Evolutionary conservation across 2,329 filamentous ascomycete species (phyloP).

Genomic region (Fusarium sp.): DNA sequence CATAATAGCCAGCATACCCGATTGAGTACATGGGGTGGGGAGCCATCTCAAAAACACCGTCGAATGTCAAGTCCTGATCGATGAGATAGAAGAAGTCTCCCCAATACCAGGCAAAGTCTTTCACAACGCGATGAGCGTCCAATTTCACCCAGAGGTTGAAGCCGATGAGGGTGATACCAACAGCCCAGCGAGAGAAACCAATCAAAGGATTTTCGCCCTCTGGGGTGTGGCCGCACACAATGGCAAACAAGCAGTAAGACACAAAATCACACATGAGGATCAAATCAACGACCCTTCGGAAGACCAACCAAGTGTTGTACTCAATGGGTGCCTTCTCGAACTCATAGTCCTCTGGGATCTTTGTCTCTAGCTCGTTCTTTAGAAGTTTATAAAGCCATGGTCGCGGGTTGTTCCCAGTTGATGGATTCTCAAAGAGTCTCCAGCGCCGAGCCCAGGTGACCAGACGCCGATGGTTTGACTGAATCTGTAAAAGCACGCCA

Average conservation of each 20-base stretch:
- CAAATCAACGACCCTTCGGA: conserved; percentile 93
- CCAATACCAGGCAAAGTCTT: conserved; percentile 99
- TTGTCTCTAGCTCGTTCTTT: conserved; percentile 91
- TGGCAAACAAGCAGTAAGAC: conserved; percentile 95
- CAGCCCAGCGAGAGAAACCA: conserved; percentile 80
- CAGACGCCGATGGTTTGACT: conserved; percentile 89
- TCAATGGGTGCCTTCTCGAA: conserved; percentile 95
- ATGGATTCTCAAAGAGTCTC: conserved; percentile 86
- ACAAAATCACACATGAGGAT: conserved; percentile 99
- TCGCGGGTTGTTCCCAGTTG: conserved; percentile 83
- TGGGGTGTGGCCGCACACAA: conserved; percentile 85
- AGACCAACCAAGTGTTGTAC: conserved; percentile 99
- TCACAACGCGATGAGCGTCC: conserved; percentile 96
- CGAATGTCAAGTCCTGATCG: conserved; percentile 97
- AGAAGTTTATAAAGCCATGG: conserved; percentile 86
- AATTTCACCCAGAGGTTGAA: conserved; percentile 99
- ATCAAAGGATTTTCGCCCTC: conserved; percentile 77
- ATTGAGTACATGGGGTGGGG: conserved; percentile 99
- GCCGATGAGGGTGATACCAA: conserved; percentile 82
- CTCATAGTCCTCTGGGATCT: conserved; percentile 92
- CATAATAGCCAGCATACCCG: conserved; percentile 97
- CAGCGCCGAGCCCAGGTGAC: conserved; percentile 89
- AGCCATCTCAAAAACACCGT: conserved; percentile 98
- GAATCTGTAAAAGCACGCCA: conserved; percentile 86
- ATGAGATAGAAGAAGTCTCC: conserved; percentile 99